Evolutionary conservation across 2,329 filamentous ascomycete species (phyloP), one percentile per base, ranked within the genome.

Genomic region (Aspergillus texensis): DNA sequence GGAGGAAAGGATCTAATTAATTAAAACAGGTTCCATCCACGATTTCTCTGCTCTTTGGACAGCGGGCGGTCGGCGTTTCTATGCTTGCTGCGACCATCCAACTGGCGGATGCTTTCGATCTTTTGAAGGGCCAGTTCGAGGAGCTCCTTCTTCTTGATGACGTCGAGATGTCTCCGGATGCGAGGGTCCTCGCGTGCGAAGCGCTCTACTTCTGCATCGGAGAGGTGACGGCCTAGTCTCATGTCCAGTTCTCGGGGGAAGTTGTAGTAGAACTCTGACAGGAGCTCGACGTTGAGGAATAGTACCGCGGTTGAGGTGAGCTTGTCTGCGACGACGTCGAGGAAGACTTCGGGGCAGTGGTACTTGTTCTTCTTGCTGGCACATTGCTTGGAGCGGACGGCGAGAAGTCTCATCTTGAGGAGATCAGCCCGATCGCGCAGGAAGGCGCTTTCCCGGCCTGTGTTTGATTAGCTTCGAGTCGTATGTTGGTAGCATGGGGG

Each of bases 221-320:
- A 87, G 65, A 97, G 84, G 71, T 93, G 90, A 30, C 93, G 88
- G 53, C 94, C 93, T 12, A 99, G 89, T 39, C 94, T 88, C 64
- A 90, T 82, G 77, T 99, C 95, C 14, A 99, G 86, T 75, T 97
- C 93, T 45, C 95, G 88, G 0, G 95, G 95, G 79, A 99, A 99
- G 75, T 95, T 93, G 80, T 97, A 97, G 81, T 97, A 97, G 77
- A 98, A 99, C 74, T 99, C 96, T 2, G 92, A 94, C 21, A 99
- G 86, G 24, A 99, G 86, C 80, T 99, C 96, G 12, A 98, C 95
- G 73, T 99, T 97, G 34, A 99, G 86, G 84, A 99, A 99, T 0
- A 99, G 87, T 10, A 99, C 95, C 2, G 95, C 94, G 0, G 95
- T 99, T 1, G 93, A 91, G 3, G 94, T 96, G 56, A 99, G 86